Evolutionary conservation across 441 rosid species (phyloP).

Genomic region (Raphanus hybrid): DNA sequence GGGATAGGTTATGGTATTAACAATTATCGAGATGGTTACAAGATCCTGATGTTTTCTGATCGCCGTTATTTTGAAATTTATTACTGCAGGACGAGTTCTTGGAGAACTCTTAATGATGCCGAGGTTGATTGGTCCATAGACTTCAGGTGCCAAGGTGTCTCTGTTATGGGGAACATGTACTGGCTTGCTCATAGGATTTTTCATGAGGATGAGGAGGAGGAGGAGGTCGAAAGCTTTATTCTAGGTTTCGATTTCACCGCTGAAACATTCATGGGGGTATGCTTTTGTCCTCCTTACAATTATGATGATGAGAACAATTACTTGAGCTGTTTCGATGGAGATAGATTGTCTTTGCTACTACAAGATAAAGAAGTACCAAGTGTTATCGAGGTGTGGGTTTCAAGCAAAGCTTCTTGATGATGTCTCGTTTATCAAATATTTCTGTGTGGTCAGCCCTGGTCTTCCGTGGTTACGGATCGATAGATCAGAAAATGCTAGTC

Average conservation of each 20-base stretch:
- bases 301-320: background rate
- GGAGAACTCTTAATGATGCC: background rate
- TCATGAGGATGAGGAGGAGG: too few relatives aligned
- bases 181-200: background rate
- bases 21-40: background rate
- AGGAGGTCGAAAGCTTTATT: background rate
- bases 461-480: background rate
- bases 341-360: background rate
- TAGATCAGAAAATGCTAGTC: background rate
- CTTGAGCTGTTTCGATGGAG: background rate
- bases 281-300: background rate
- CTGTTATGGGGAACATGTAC: background rate
- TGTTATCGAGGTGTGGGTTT: background rate
- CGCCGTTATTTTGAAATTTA: background rate
- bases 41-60: background rate
- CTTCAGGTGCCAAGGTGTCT: background rate
- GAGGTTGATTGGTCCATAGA: background rate
- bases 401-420: background rate
- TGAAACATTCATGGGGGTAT: background rate
- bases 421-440: background rate
- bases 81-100: background rate
- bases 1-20: background rate
- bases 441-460: background rate
- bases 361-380: background rate
- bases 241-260: background rate